These are phyloP conservation scores for Diaporthe ilicicola DNA, from an alignment of 2,329 filamentous ascomycete genomes.

Conservation along the genomic window DNA sequence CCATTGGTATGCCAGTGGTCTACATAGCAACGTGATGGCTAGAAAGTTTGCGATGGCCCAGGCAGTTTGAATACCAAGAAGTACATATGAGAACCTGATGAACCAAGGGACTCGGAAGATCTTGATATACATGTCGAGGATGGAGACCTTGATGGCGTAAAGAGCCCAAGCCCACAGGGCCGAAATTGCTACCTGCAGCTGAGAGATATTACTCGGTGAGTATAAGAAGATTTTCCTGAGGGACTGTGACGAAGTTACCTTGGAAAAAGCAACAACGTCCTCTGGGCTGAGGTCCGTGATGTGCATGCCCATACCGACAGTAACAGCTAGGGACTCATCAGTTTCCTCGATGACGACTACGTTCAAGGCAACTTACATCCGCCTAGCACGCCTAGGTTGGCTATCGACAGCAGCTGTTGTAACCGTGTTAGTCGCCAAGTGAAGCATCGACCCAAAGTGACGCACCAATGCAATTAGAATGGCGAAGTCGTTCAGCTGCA, in stretches of 20 bases:
- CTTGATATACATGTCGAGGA: slow-evolving; percentile 9
- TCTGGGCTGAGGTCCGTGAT: background rate
- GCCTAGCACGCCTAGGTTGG: slow-evolving; percentile 1
- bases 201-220: background rate
- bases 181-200: slow-evolving; percentile 5
- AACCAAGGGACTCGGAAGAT: slow-evolving; percentile 5
- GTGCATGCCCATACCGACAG: slow-evolving; percentile 9
- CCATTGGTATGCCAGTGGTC: slow-evolving; percentile 5
- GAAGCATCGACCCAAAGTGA: slow-evolving; percentile 1
- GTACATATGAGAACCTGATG: slow-evolving; percentile 2
- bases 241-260: background rate
- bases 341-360: background rate
- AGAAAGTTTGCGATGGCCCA: slow-evolving; percentile 2
- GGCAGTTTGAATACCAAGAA: slow-evolving; percentile 6
- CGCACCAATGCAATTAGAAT: background rate
- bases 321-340: slow-evolving; percentile 1
- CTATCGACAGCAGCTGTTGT: background rate
- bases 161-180: slow-evolving; percentile 1
- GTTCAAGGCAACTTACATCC: slow-evolving; percentile 7
- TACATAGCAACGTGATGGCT: slow-evolving; percentile 1
- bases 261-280: background rate
- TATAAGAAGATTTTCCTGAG: background rate
- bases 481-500: slow-evolving; percentile 3
- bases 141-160: slow-evolving; percentile 3
- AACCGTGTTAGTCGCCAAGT: background rate